Evolutionary conservation across 2,329 filamentous ascomycete species (phyloP).

Genomic region (Diaporthe australafricana): DNA sequence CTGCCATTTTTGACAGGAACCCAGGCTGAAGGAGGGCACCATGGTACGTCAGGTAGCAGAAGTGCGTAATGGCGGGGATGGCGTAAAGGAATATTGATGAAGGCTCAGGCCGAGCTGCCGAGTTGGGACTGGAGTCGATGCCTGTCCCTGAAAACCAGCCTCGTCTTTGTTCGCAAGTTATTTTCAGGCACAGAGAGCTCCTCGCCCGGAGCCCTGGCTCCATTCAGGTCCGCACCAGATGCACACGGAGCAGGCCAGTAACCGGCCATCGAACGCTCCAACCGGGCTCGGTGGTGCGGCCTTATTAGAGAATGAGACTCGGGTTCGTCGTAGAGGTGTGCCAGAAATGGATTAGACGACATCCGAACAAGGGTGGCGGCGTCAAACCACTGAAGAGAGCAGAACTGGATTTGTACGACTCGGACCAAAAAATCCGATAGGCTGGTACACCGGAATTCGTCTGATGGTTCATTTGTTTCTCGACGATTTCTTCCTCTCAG

Average conservation of each 20-base stretch:
- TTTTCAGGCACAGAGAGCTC: conserved; percentile 2
- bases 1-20: conserved; percentile 24
- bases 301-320: neutral
- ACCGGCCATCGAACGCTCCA: conserved; percentile 1
- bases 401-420: conserved; percentile 14
- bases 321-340: neutral
- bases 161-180: conserved; percentile 7
- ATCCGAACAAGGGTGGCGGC: conserved; percentile 8
- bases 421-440: conserved; percentile 25
- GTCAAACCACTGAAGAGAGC: conserved; percentile 15
- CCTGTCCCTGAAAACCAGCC: neutral
- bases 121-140: neutral
- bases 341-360: conserved; percentile 4
- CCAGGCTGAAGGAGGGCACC: conserved; percentile 4
- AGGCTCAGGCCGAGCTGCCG: conserved; percentile 13
- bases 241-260: conserved; percentile 10
- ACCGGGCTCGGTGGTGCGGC: neutral
- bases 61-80: conserved; percentile 14
- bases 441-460: conserved; percentile 27
- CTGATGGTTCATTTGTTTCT: conserved; percentile 27
- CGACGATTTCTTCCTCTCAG: conserved; percentile 30
- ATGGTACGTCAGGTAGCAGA: conserved; percentile 29
- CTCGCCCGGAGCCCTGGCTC: conserved; percentile 31
- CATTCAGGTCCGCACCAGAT: conserved; percentile 29
- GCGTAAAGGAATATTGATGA: neutral